Evolutionary conservation across 495 filamentous ascomycete species (phyloP).

Genomic region (Darksidea phi): DNA sequence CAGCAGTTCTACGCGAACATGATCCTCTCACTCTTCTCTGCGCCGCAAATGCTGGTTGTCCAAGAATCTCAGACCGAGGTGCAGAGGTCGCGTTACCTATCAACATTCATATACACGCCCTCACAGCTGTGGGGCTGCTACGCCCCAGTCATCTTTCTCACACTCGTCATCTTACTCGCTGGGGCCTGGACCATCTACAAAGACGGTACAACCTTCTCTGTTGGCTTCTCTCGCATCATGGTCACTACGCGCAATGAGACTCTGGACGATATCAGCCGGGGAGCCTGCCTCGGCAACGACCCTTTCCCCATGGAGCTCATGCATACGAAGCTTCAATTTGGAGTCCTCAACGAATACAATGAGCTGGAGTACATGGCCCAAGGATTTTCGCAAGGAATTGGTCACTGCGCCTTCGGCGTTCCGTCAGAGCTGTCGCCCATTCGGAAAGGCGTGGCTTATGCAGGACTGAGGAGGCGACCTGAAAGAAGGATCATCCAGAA

Average conservation of each 20-base stretch:
- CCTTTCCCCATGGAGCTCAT: constrained; percentile 28
- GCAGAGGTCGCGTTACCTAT: constrained; percentile 28
- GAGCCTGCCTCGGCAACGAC: constrained; percentile 29
- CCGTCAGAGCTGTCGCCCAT: constrained; percentile 15
- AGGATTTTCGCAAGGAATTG: constrained; percentile 1
- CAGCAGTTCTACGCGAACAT: constrained; percentile 41
- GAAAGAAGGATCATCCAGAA: constrained; percentile 6
- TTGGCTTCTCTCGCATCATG: constrained; percentile 28
- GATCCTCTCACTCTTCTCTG: constrained; percentile 41
- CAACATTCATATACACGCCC: constrained; percentile 39
- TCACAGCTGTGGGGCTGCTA: constrained; percentile 43
- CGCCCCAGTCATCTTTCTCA: constrained; percentile 36
- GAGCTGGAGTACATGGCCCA: constrained; percentile 21
- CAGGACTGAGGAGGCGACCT: constrained; percentile 10
- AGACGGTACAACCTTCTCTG: constrained; percentile 25
- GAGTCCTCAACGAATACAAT: constrained; percentile 13
- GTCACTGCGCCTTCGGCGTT: constrained; percentile 27
- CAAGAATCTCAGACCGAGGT: constrained; percentile 21
- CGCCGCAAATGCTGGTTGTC: constrained; percentile 40
- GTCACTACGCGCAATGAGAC: constrained; percentile 28
- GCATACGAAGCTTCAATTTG: constrained; percentile 23
- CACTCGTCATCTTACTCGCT: constrained; percentile 24
- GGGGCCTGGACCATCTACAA: constrained; percentile 19
- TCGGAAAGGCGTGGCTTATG: constrained; percentile 8
- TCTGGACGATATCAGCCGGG: constrained; percentile 26